Conservation (phyloP, 2,329 filamentous ascomycete species). For the Exophiala sideris region DNA sequence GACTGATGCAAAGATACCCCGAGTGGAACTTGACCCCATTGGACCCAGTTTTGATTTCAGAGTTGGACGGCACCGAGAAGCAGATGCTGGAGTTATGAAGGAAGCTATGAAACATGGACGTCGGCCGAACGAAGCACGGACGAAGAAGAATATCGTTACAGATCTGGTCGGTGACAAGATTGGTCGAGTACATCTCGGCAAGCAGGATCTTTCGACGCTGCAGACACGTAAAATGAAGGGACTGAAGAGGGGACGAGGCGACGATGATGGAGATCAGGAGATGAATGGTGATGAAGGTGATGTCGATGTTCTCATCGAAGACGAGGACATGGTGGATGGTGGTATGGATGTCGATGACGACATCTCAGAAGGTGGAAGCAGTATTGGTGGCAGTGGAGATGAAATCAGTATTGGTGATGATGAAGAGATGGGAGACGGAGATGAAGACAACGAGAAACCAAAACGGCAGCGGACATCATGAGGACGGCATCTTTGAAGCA, state of each 20-base stretch:
- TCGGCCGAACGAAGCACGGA: slow-evolving; percentile 54
- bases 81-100: slow-evolving; percentile 77
- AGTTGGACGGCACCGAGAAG: slow-evolving; percentile 73
- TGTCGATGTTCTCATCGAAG: slow-evolving; percentile 26
- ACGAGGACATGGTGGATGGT: slow-evolving; percentile 25
- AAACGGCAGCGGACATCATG: slow-evolving; percentile 25
- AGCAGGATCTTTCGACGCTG: slow-evolving; percentile 79
- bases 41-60: slow-evolving; percentile 91
- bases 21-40: slow-evolving; percentile 93
- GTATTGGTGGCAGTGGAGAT: slow-evolving; percentile 23
- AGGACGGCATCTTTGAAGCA: not conserved
- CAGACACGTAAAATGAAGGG: slow-evolving; percentile 99
- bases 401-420: slow-evolving; percentile 28
- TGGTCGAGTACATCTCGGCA: slow-evolving; percentile 84
- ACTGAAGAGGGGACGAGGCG: slow-evolving; percentile 75
- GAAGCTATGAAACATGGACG: slow-evolving; percentile 85
- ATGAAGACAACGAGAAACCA: slow-evolving; percentile 22
- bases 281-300: slow-evolving; percentile 21
- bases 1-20: slow-evolving; percentile 73
- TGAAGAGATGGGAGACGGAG: slow-evolving; percentile 24
- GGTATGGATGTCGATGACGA: slow-evolving; percentile 42
- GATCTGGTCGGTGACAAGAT: slow-evolving; percentile 95
- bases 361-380: slow-evolving; percentile 12
- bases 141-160: slow-evolving; percentile 95
- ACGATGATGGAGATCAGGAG: slow-evolving; percentile 49